Evolutionary conservation across 768 basidiomycete genomes (phyloP).

Genomic region (Amanita pseudoporphyria): DNA sequence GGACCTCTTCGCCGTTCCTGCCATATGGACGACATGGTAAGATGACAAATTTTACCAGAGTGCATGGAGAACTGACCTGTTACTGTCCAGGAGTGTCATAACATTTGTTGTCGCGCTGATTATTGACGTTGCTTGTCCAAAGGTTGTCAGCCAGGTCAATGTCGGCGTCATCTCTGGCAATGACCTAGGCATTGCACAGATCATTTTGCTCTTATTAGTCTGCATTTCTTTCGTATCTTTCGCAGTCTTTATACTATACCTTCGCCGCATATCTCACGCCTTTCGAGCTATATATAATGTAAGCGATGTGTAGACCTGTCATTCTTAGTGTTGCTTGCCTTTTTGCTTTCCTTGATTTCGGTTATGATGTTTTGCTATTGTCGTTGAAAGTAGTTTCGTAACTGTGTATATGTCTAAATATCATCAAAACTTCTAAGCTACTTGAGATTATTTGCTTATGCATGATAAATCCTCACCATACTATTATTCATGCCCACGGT

Average conservation of each 20-base stretch:
- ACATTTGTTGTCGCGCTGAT: not conserved
- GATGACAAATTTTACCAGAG: no score
- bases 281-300: not conserved
- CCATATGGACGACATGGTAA: not conserved
- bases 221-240: not conserved
- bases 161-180: not conserved
- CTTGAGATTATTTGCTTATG: no score
- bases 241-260: not conserved
- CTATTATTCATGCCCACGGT: no score
- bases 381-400: no score
- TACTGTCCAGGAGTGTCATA: not conserved
- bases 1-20: not conserved
- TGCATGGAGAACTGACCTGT: not conserved
- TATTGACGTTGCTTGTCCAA: not conserved
- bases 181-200: not conserved
- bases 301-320: no score
- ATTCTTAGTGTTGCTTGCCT: no score
- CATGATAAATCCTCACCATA: no score
- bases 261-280: not conserved
- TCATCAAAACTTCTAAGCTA: no score
- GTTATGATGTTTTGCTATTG: no score
- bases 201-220: not conserved
- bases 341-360: no score
- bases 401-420: no score
- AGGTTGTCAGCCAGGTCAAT: not conserved